Percentiles rank a stretch among this genome's conserved stretches.
These are phyloP conservation scores for Polyplosphaeria fusca DNA, from an alignment of 495 filamentous ascomycete genomes.

Conservation along the genomic window DNA sequence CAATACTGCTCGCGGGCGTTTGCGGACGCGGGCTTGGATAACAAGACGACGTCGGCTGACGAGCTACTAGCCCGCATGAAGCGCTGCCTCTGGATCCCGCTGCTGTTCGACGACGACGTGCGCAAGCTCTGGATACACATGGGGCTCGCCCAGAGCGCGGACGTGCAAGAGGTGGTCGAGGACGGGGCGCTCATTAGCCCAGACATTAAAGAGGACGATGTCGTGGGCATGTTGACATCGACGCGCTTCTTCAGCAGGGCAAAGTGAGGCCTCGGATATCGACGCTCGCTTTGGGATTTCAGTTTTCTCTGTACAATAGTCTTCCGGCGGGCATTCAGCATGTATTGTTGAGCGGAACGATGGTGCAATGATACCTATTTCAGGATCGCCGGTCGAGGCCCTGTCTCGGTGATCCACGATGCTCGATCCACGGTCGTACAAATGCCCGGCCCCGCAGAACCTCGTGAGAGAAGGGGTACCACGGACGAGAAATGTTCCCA, in stretches of 20 bases:
- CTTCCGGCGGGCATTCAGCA: no score
- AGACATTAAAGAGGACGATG: conserved; percentile 17
- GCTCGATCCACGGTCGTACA: no score
- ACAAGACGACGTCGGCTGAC: conserved; percentile 2
- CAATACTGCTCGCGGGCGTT: conserved; percentile 21
- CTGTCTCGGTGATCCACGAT: no score
- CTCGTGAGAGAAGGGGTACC: no score
- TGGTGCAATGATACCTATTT: no score
- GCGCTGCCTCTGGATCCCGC: conserved; percentile 24
- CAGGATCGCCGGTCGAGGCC: no score
- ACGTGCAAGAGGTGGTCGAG: background rate
- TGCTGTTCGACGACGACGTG: conserved; percentile 23
- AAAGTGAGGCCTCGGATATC: background rate
- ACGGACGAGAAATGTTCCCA: no score
- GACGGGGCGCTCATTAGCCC: conserved; percentile 2
- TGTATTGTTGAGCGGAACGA: no score
- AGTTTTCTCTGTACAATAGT: no score
- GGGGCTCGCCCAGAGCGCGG: conserved; percentile 8
- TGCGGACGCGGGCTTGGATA: conserved; percentile 17
- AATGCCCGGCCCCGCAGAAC: no score
- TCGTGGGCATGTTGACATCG: conserved; percentile 16
- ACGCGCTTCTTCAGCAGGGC: conserved; percentile 20
- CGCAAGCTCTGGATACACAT: conserved; percentile 23
- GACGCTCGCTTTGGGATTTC: no score
- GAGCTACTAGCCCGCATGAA: conserved; percentile 27